These are phyloP conservation scores for Phlebiopsis flavidoalba DNA, from an alignment of 768 basidiomycete species.

Conservation along the genomic window DNA sequence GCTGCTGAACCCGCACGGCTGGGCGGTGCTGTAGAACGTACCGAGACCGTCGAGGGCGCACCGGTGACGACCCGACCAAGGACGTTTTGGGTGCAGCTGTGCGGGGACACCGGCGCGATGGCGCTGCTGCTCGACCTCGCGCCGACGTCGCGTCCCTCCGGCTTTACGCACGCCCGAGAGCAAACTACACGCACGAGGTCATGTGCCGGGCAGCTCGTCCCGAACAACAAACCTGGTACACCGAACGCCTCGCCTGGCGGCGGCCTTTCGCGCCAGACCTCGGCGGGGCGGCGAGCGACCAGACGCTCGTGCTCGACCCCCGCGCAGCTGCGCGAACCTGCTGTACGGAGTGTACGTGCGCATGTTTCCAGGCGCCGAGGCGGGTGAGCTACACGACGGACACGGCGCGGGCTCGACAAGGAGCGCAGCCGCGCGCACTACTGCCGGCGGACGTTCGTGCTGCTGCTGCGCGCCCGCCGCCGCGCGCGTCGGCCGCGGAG, in stretches of 20 bases:
- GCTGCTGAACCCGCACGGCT: constrained; percentile 6
- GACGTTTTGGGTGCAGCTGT: constrained; percentile 28
- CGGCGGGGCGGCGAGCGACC: background rate
- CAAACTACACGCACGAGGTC: constrained; percentile 39
- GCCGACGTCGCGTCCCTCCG: constrained; percentile 35
- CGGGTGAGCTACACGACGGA: background rate
- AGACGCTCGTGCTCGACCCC: background rate
- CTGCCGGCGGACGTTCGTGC: constrained; percentile 41
- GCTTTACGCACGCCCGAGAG: constrained; percentile 35
- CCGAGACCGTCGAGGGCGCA: constrained; percentile 15
- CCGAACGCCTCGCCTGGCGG: constrained; percentile 38
- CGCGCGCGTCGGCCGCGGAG: constrained; percentile 32
- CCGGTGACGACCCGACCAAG: constrained; percentile 23
- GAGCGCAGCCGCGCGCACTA: constrained; percentile 30
- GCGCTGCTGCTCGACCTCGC: constrained; percentile 36
- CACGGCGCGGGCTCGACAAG: background rate
- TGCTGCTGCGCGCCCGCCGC: constrained; percentile 33
- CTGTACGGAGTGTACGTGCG: background rate
- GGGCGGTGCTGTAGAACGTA: constrained; percentile 13
- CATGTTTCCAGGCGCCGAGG: background rate
- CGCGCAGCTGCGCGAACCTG: background rate
- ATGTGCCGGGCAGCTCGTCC: constrained; percentile 10
- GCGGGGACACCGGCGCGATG: constrained; percentile 36
- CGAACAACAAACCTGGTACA: constrained; percentile 15
- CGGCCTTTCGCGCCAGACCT: constrained; percentile 12